phyloP scores from a whole-genome alignment of 2,329 filamentous ascomycete species.

The Epichloe sp. region DNA sequence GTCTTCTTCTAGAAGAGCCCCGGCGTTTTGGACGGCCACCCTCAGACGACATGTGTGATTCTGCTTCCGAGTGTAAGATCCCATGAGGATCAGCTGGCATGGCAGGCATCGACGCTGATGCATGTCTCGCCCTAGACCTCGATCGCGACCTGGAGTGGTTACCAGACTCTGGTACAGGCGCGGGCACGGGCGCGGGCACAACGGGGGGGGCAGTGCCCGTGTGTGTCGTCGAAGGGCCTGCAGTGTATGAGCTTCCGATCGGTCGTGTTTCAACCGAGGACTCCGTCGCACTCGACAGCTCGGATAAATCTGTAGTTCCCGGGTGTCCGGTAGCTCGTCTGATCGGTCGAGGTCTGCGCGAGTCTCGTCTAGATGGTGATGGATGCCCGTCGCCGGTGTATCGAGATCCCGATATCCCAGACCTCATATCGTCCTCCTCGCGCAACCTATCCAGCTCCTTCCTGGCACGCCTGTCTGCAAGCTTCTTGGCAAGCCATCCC shows the following conservation, averaged over 20 bases:
- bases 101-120: conserved; percentile 36
- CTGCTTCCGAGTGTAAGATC: conserved; percentile 18
- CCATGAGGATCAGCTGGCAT: conserved; percentile 42
- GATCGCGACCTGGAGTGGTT: conserved; percentile 21
- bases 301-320: conserved; percentile 15
- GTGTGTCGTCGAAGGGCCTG: conserved; percentile 8
- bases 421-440: conserved; percentile 41
- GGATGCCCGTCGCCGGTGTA: conserved; percentile 57
- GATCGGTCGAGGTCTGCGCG: conserved; percentile 16
- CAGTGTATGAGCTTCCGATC: conserved; percentile 14
- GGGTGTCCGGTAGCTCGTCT: conserved; percentile 19
- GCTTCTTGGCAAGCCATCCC: conserved; percentile 54
- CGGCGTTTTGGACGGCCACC: conserved; percentile 27
- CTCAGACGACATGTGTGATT: conserved; percentile 17
- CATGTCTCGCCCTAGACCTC: conserved; percentile 24
- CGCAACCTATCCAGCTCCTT: conserved; percentile 33
- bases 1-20: conserved; percentile 32
- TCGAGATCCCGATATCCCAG: conserved; percentile 47
- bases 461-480: conserved; percentile 40
- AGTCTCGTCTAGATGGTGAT: conserved; percentile 29
- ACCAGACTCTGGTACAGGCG: conserved; percentile 10
- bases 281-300: conserved; percentile 23
- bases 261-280: conserved; percentile 21
- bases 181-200: conserved; percentile 1
- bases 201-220: conserved; percentile 11